A percentile compares a stretch with the other conserved stretches of the same genome.
phyloP scores from a whole-genome alignment of 139 green algal genomes.

The Haematococcus sp. region DNA sequence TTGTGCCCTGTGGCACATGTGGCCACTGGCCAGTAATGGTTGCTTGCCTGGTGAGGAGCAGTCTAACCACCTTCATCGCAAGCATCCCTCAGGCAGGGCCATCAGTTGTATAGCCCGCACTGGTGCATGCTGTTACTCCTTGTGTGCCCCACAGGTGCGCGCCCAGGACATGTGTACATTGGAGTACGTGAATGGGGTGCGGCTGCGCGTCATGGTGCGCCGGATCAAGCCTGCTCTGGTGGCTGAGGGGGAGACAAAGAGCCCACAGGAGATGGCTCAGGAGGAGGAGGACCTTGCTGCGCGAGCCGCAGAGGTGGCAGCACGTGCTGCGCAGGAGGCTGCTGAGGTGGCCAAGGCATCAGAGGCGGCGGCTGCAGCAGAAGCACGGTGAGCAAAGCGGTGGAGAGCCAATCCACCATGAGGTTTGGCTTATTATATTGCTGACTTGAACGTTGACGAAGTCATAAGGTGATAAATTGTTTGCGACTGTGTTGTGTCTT shows the following conservation, averaged over 20 bases:
- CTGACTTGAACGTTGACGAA: too few species aligned
- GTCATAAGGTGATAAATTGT: too few species aligned
- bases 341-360: not conserved
- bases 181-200: slow-evolving; percentile 37
- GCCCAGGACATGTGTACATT: slow-evolving; percentile 35
- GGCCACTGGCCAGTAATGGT: too few species aligned
- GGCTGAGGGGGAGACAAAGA: slow-evolving; percentile 12
- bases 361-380: not conserved
- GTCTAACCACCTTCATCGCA: too few species aligned
- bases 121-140: too few species aligned
- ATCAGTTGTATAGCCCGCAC: too few species aligned
- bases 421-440: too few species aligned
- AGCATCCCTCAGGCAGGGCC: too few species aligned
- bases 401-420: too few species aligned
- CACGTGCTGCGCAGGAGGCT: not conserved
- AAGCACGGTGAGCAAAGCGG: not conserved
- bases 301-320: not conserved
- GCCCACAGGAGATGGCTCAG: not conserved
- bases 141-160: slow-evolving; percentile 1
- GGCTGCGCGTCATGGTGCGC: slow-evolving; percentile 27
- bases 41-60: too few species aligned
- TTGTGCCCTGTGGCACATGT: too few species aligned
- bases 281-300: slow-evolving; percentile 8
- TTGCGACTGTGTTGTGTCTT: too few species aligned
- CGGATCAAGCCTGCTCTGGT: slow-evolving; percentile 8